Conservation (phyloP, 306 rosid species). For the Inga laurina region DNA sequence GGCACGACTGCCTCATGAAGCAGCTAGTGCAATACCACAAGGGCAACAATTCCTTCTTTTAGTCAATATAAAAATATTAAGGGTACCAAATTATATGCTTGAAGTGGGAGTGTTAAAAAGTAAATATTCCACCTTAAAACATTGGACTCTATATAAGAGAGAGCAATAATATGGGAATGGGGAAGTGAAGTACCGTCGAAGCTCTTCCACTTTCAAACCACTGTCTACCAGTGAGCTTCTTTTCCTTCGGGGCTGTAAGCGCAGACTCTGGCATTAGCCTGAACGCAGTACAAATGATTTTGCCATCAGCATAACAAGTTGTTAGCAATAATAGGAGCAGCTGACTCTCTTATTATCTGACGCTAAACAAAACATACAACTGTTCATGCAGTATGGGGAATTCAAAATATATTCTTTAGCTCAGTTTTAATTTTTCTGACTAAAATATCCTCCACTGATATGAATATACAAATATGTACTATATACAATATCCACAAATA, state of each 20-base stretch:
- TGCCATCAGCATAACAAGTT: conserved; percentile 19
- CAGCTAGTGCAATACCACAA: background rate
- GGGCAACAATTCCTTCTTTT: background rate
- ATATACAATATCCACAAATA: background rate
- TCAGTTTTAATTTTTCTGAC: background rate
- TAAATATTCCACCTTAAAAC: background rate
- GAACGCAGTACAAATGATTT: conserved; percentile 33
- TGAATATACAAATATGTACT: background rate
- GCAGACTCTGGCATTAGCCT: conserved; percentile 98
- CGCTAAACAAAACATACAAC: background rate
- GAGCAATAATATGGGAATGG: conserved; percentile 10
- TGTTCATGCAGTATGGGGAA: background rate
- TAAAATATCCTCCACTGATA: background rate
- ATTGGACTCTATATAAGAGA: conserved; percentile 12
- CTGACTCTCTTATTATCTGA: conserved; percentile 11
- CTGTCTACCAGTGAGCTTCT: conserved; percentile 90
- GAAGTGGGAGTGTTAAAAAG: background rate
- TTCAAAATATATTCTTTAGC: background rate
- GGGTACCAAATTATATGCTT: too few relatives aligned
- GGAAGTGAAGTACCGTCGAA: conserved; percentile 54
- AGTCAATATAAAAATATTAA: background rate
- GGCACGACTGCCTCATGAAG: background rate
- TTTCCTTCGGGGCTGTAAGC: conserved; percentile 87
- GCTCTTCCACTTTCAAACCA: conserved; percentile 98
- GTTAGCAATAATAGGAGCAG: conserved; percentile 10